Base-by-base conservation (phyloP, 345 rosid genomes). In the Jatropha curcas region DNA sequence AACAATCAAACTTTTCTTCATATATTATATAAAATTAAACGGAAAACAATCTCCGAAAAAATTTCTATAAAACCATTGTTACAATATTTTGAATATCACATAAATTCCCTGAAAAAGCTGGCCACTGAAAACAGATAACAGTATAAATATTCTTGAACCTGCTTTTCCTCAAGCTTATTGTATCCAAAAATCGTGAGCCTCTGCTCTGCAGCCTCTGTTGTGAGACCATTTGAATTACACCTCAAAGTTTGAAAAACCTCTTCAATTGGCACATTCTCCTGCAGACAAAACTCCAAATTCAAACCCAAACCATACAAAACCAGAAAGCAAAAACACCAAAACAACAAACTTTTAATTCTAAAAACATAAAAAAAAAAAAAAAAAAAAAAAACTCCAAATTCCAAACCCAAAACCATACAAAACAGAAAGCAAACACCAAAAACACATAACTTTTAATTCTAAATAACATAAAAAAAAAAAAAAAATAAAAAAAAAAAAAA, bases 161-260 rank as follows among this genome's bases (percentile, higher is more conserved):
- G 75, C 74, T 88, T 88, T 77, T 88, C 93, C 53, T 88, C 89
- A 67, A 88, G 93, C 80, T 82, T 88, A 76, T 88, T 88, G 71
- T 85, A 66, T 19, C 89, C 93, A 78, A 87, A 88, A 72, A 88
- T 82, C 35, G 46, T 24, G 68, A 86, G 85, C 77, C 93, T 85
- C 71, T 86, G 79, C 64, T 86, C 81, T 45, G 90, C 89, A 51
- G 87, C 88, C 70, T 84, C 89, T 37, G 86, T 64, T 31, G 90
- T 67, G 73, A 88, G 86, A 31, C 93, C 93, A 74, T 87, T 59
- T 53, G 77, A 61, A 62, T 75, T 79, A 60, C 93, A 88, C 74
- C 89, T 82, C 37, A 88, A 75, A 50, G 86, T 88, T 84, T 84
- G 80, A 60, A 87, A 86, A 60, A 88, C 93, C 81, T 86, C 90